A percentile compares a stretch with the other conserved stretches of the same genome.
Evolutionary conservation across 352 stramenopile genomes (phyloP).

Genomic region (Ophiocytium majus): DNA sequence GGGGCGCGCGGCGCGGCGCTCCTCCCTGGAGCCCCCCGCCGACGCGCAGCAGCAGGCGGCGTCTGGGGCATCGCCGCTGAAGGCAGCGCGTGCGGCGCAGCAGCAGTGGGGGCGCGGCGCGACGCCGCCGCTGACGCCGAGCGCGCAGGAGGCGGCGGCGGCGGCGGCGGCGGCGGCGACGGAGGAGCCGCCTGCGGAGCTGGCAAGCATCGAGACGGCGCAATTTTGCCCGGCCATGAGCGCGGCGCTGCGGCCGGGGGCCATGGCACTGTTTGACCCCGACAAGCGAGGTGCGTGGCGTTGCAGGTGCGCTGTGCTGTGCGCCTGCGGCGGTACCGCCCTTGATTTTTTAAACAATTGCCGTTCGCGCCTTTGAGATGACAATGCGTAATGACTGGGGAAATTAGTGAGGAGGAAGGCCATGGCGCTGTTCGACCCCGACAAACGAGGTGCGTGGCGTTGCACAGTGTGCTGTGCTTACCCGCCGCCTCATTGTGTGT

Average conservation of each 20-base stretch:
- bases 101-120: background rate
- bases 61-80: background rate
- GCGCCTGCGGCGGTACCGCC: too few species aligned
- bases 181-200: background rate
- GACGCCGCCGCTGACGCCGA: background rate
- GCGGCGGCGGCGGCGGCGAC: background rate
- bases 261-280: background rate
- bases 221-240: slow-evolving; percentile 14
- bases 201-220: background rate
- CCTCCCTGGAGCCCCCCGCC: too few species aligned
- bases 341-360: too few species aligned
- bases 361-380: too few species aligned
- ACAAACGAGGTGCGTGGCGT: background rate
- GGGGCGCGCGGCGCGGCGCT: background rate
- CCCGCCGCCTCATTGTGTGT: too few species aligned
- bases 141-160: background rate
- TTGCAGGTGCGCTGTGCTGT: background rate
- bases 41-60: background rate
- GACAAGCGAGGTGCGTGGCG: background rate
- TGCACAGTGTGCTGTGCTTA: background rate
- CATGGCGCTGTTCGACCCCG: background rate
- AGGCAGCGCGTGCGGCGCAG: background rate
- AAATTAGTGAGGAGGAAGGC: background rate
- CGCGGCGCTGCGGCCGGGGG: background rate
- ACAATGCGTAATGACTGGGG: too few species aligned